Percentiles rank a stretch among this genome's conserved stretches.
Evolutionary conservation across 208 protist species (phyloP).

Genomic region (Endotrypanum monterogeii): DNA sequence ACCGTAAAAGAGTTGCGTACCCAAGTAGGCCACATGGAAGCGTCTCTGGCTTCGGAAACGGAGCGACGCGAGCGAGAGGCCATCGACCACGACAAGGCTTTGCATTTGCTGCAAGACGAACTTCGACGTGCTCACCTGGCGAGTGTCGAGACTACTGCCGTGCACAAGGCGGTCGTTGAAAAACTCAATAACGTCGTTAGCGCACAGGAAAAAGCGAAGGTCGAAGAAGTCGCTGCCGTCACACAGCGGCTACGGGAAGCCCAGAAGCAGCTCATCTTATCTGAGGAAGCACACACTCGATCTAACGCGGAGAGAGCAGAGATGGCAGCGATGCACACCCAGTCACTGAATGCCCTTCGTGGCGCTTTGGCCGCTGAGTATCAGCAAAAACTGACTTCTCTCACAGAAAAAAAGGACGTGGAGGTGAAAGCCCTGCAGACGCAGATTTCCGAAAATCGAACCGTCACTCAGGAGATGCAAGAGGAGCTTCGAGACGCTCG

Average conservation of each 20-base stretch:
- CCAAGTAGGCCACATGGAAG: not conserved
- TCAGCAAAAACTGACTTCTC: slow-evolving; percentile 11
- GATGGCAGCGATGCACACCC: slow-evolving; percentile 11
- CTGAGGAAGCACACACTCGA: not conserved
- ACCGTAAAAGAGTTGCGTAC: not conserved
- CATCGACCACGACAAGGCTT: not conserved
- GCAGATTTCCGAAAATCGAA: slow-evolving; percentile 2
- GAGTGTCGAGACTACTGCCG: not conserved
- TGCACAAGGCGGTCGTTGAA: slow-evolving; percentile 6
- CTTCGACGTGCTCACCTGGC: not conserved
- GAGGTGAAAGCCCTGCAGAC: slow-evolving; percentile 13
- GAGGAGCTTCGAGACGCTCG: slow-evolving; percentile 8
- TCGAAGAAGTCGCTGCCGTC: not conserved
- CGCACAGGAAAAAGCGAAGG: not conserved
- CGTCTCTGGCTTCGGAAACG: slow-evolving; percentile 1
- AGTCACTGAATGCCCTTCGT: slow-evolving; percentile 8
- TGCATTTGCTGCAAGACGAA: not conserved
- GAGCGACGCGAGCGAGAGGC: not conserved
- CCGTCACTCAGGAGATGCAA: not conserved
- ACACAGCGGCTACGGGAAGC: not conserved
- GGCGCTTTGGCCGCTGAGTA: slow-evolving; percentile 11
- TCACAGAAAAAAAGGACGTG: slow-evolving; percentile 15
- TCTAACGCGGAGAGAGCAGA: not conserved
- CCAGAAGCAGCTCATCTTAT: not conserved
- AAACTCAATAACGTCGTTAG: slow-evolving; percentile 30